phyloP scores from a whole-genome alignment of 2,329 filamentous ascomycete genomes.

The Fonsecaea pedrosoi region DNA sequence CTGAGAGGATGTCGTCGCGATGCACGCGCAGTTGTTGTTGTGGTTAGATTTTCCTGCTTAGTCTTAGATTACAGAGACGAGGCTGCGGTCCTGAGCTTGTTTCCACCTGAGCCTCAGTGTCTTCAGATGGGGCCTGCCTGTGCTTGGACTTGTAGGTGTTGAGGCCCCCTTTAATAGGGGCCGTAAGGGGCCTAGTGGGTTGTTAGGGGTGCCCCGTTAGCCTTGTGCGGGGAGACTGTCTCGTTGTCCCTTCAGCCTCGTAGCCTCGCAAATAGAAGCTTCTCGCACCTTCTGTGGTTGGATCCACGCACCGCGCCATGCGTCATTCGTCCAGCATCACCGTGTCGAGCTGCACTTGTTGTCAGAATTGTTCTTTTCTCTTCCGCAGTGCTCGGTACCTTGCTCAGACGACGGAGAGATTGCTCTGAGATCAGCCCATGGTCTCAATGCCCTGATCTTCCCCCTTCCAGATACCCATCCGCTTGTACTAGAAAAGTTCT shows the following conservation, averaged over 20 bases:
- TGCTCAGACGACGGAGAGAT: not conserved
- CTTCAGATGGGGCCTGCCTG: not conserved
- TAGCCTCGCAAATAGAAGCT: conserved; percentile 5
- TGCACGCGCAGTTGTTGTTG: not conserved
- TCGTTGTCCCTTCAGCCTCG: not conserved
- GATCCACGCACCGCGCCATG: conserved; percentile 2
- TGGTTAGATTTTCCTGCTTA: conserved; percentile 1
- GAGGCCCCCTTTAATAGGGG: not conserved
- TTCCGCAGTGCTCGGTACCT: not conserved
- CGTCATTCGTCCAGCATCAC: conserved; percentile 7
- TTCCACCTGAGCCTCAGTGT: not conserved
- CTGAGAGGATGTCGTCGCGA: not conserved
- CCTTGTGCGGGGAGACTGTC: not conserved
- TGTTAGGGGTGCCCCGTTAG: not conserved
- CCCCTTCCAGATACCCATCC: not conserved
- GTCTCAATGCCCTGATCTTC: not conserved
- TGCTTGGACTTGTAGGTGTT: not conserved
- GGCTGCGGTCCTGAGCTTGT: not conserved
- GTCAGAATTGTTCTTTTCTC: not conserved
- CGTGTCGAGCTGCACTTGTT: not conserved
- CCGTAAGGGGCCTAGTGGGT: not conserved
- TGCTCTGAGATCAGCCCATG: conserved; percentile 2
- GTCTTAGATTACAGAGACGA: conserved; percentile 8
- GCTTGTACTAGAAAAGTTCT: not conserved
- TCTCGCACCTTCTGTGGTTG: conserved; percentile 4